Conservation (phyloP, 371 early-diverging fungal genomes). For the Vairimorpha necatrix region DNA sequence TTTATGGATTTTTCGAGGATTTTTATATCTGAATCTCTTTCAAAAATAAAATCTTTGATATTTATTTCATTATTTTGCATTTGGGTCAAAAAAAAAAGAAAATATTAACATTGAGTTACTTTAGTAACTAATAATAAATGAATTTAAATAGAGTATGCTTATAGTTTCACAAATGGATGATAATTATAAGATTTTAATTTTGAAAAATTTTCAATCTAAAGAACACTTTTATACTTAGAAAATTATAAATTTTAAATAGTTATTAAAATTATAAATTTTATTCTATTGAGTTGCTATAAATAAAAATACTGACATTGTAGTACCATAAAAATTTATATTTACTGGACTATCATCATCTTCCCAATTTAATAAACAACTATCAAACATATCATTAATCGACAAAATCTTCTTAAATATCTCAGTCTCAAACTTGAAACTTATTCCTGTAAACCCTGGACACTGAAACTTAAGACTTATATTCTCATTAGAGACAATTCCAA, state of each 20-base stretch:
- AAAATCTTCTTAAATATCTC: background rate
- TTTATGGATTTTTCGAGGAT: slow-evolving; percentile 48
- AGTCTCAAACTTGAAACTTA: background rate
- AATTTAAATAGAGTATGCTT: too few species aligned
- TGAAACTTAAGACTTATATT: background rate
- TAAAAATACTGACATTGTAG: background rate
- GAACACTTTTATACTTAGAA: background rate
- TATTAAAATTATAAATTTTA: background rate
- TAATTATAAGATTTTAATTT: too few species aligned
- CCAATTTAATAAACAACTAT: slow-evolving; percentile 8
- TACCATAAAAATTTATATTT: background rate
- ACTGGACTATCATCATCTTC: background rate
- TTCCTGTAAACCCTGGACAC: background rate
- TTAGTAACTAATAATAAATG: too few species aligned
- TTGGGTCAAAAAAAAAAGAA: background rate
- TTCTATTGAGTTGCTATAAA: background rate
- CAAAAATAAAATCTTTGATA: slow-evolving; percentile 48
- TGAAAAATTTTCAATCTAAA: too few species aligned
- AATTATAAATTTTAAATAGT: background rate
- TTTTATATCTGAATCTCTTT: slow-evolving; percentile 51
- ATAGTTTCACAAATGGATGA: too few species aligned
- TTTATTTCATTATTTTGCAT: slow-evolving; percentile 41
- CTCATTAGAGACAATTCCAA: background rate
- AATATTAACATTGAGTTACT: too few species aligned
- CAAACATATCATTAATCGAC: background rate